Conservation (phyloP, 371 early-diverging fungal species). For the Enterospora canceri region DNA sequence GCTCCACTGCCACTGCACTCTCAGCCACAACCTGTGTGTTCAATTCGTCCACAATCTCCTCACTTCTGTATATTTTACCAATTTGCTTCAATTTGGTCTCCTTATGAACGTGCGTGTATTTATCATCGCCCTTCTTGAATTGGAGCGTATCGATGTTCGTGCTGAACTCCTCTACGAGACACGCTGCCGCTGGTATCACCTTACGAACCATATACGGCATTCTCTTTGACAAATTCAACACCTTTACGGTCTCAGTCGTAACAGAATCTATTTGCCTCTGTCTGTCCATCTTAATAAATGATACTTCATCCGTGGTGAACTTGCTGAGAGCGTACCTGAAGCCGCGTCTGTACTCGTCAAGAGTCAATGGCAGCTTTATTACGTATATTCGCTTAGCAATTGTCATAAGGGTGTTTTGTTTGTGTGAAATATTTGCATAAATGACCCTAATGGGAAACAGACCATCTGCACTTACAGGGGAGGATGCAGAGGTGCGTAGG, state of each 20-base stretch:
- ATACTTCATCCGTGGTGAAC: slow-evolving; percentile 32
- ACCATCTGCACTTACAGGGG: slow-evolving; percentile 6
- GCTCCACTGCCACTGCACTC: neutral
- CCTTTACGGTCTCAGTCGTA: slow-evolving; percentile 44
- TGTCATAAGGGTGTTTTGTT: slow-evolving; percentile 19
- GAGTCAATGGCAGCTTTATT: slow-evolving; percentile 52
- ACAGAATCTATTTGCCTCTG: slow-evolving; percentile 28
- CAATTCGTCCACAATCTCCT: neutral
- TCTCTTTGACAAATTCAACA: slow-evolving; percentile 45
- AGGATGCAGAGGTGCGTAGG: slow-evolving; percentile 18
- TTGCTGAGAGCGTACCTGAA: slow-evolving; percentile 50
- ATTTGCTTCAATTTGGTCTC: neutral
- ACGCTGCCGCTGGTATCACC: slow-evolving; percentile 48
- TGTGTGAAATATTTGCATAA: neutral
- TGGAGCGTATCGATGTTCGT: slow-evolving; percentile 43
- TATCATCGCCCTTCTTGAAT: neutral
- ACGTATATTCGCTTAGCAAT: slow-evolving; percentile 16
- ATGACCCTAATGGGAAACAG: slow-evolving; percentile 33
- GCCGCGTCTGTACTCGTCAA: slow-evolving; percentile 53
- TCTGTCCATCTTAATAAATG: slow-evolving; percentile 38
- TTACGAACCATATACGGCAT: slow-evolving; percentile 47
- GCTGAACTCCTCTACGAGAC: slow-evolving; percentile 51
- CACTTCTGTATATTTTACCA: neutral
- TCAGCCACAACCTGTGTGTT: neutral
- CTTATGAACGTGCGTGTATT: neutral